Evolutionary conservation across 441 rosid genomes (phyloP).

Genomic region (Codiaeum variegatum): DNA sequence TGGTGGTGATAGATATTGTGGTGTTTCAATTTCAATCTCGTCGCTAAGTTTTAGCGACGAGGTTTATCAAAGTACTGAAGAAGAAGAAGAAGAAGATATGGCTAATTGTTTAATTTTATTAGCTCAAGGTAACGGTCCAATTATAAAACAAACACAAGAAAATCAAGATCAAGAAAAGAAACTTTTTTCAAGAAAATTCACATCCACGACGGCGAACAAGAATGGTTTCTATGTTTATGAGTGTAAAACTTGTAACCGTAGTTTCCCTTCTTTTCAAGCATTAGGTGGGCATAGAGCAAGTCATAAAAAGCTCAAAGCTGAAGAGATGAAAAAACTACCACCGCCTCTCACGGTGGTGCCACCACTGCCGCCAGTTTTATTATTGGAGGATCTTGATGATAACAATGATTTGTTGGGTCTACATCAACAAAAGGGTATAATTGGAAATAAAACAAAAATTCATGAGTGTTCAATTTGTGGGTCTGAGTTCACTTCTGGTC

Average conservation of each 20-base stretch:
- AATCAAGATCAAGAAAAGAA: slow-evolving; percentile 15
- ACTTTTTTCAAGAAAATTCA: slow-evolving; percentile 23
- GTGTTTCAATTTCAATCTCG: slow-evolving; percentile 28
- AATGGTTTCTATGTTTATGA: slow-evolving; percentile 61
- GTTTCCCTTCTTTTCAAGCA: slow-evolving; percentile 88
- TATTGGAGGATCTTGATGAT: slow-evolving; percentile 27
- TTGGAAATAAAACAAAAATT: slow-evolving; percentile 36
- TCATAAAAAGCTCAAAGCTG: slow-evolving; percentile 70
- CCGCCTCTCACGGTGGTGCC: slow-evolving; percentile 11
- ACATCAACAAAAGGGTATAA: slow-evolving; percentile 27
- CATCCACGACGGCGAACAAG: slow-evolving; percentile 24
- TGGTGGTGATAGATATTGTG: slow-evolving; percentile 29
- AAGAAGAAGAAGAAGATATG: slow-evolving; percentile 78
- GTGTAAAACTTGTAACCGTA: slow-evolving; percentile 81
- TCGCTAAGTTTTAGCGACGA: slow-evolving; percentile 35
- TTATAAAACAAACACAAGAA: neutral
- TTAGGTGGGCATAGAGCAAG: slow-evolving; percentile 95
- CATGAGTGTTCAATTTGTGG: slow-evolving; percentile 94
- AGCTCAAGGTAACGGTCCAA: slow-evolving; percentile 54
- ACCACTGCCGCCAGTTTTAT: slow-evolving; percentile 2
- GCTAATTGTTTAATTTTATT: slow-evolving; percentile 85
- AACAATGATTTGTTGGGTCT: slow-evolving; percentile 19
- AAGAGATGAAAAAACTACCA: slow-evolving; percentile 39
- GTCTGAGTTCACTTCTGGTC: slow-evolving; percentile 80
- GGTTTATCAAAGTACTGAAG: slow-evolving; percentile 43